phyloP scores from a whole-genome alignment of 192 early-diverging fungal genomes.

The Gryganskiella cystojenkinii region DNA sequence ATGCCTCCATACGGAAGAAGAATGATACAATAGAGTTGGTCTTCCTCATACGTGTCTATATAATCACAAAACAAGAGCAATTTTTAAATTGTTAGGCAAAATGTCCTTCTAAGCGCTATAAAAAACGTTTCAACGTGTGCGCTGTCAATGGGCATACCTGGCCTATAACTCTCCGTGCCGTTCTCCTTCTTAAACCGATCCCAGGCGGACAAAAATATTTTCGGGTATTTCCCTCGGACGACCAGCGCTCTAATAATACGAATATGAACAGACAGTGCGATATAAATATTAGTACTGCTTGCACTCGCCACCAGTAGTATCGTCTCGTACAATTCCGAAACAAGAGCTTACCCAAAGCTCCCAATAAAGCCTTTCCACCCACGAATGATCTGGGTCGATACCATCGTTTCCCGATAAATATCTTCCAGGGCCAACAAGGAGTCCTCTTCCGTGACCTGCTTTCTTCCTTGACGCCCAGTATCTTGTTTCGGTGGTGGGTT shows the following conservation, averaged over 20 bases:
- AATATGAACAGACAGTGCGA: conserved; percentile 55
- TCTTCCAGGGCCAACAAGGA: conserved; percentile 28
- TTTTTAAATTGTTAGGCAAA: not conserved
- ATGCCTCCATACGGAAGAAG: conserved; percentile 79
- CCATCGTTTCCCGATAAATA: conserved; percentile 60
- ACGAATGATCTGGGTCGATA: conserved; percentile 54
- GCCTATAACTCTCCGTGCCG: conserved; percentile 78
- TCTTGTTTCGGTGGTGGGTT: conserved; percentile 61
- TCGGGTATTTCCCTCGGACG: conserved; percentile 74
- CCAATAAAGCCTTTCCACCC: conserved; percentile 50
- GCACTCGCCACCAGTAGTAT: conserved; percentile 6
- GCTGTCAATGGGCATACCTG: too few species aligned
- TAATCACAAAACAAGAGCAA: not conserved
- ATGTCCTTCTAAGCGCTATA: not conserved
- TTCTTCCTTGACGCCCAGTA: conserved; percentile 71
- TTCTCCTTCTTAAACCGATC: conserved; percentile 71
- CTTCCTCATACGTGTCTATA: conserved; percentile 68
- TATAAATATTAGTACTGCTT: conserved; percentile 49
- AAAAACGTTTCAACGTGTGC: too few species aligned
- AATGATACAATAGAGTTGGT: conserved; percentile 81
- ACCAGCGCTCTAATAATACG: conserved; percentile 70
- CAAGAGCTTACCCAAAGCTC: conserved; percentile 45
- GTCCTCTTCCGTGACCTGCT: conserved; percentile 37
- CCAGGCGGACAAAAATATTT: conserved; percentile 75
- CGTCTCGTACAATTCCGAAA: not conserved